phyloP scores from a whole-genome alignment of 2,329 filamentous ascomycete genomes.

The Stemphylium beticola region DNA sequence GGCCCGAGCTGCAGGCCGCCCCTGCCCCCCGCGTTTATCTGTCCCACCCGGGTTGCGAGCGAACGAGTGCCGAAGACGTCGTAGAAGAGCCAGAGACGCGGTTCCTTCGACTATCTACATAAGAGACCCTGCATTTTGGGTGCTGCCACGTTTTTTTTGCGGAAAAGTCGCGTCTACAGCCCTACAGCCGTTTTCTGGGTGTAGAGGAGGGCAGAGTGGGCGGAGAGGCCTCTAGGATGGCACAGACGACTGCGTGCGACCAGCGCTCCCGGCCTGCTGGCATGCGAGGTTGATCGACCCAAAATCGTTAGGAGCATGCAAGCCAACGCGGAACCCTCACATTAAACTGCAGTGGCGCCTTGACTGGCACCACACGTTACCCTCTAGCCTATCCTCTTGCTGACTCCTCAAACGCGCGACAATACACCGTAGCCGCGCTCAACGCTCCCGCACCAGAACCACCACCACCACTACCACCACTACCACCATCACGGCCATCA shows the following conservation, averaged over 20 bases:
- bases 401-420: constrained; percentile 26
- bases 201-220: constrained; percentile 32
- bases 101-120: constrained; percentile 34
- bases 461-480: not conserved
- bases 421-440: constrained; percentile 21
- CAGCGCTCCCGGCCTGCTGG: constrained; percentile 32
- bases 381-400: too few species aligned
- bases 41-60: constrained; percentile 22
- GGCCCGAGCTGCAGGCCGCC: constrained; percentile 17
- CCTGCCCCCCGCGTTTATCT: constrained; percentile 31
- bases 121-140: constrained; percentile 34
- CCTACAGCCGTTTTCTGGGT: constrained; percentile 30
- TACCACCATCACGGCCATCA: not conserved
- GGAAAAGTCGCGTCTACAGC: constrained; percentile 41
- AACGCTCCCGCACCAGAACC: not conserved
- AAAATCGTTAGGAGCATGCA: constrained; percentile 27
- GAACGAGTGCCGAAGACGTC: constrained; percentile 27
- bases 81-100: constrained; percentile 30
- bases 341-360: not conserved
- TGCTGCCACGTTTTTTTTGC: constrained; percentile 39
- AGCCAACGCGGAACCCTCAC: constrained; percentile 33
- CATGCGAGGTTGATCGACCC: constrained; percentile 32
- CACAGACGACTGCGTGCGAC: constrained; percentile 15
- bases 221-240: constrained; percentile 24
- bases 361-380: not conserved